phyloP scores from a whole-genome alignment of 768 basidiomycete genomes.

The Punctularia strigosozonata region DNA sequence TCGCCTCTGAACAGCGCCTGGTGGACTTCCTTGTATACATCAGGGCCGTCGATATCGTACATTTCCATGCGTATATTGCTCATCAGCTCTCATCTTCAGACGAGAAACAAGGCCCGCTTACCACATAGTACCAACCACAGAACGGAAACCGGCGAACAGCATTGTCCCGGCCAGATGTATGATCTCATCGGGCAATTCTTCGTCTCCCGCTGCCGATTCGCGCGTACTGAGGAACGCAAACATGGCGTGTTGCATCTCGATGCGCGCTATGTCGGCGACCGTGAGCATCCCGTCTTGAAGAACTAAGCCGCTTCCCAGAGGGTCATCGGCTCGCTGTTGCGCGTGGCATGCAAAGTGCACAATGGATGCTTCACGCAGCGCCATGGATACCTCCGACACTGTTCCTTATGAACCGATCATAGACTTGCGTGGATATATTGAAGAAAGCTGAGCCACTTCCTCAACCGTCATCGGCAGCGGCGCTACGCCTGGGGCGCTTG shows the following conservation, averaged over 20 bases:
- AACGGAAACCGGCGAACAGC: constrained; percentile 7
- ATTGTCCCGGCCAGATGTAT: constrained; percentile 7
- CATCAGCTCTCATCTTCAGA: too few relatives aligned
- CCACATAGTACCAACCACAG: constrained; percentile 8
- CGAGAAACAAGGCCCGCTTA: too few relatives aligned
- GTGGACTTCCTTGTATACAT: background rate
- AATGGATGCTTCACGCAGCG: constrained; percentile 4
- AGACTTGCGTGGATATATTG: too few relatives aligned
- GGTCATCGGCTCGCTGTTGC: constrained; percentile 7
- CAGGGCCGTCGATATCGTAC: constrained; percentile 4
- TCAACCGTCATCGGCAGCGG: background rate
- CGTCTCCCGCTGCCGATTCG: constrained; percentile 7
- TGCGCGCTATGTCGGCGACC: constrained; percentile 5
- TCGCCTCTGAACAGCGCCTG: constrained; percentile 1
- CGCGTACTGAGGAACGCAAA: constrained; percentile 12
- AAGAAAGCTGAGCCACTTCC: too few relatives aligned
- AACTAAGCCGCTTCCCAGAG: constrained; percentile 10
- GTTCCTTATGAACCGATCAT: too few relatives aligned
- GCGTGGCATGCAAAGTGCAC: constrained; percentile 15
- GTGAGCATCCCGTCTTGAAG: constrained; percentile 11
- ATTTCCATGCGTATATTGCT: constrained; percentile 1
- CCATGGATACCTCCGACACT: too few relatives aligned
- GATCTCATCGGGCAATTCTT: constrained; percentile 5
- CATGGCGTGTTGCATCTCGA: constrained; percentile 1
- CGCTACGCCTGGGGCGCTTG: background rate